These are phyloP conservation scores for Trifolium subterraneum DNA, from an alignment of 306 rosid genomes.

Conservation along the genomic window DNA sequence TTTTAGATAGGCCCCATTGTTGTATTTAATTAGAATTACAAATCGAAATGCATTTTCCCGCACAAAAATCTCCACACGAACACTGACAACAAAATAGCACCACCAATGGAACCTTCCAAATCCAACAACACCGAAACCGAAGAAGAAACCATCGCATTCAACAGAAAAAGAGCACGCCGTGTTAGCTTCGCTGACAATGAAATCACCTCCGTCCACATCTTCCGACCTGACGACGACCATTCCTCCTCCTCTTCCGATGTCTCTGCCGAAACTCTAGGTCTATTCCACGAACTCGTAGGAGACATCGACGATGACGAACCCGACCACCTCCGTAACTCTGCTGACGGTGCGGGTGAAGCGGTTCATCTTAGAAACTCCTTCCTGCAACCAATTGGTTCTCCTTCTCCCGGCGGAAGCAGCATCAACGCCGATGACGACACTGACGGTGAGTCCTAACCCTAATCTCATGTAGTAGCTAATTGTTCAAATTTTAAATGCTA, in stretches of 20 bases:
- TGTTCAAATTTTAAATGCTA: too few relatives aligned
- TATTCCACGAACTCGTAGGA: constrained; percentile 64
- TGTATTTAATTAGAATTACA: too few relatives aligned
- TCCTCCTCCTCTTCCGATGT: constrained; percentile 59
- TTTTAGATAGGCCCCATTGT: too few relatives aligned
- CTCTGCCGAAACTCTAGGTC: constrained; percentile 55
- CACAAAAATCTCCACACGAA: too few relatives aligned
- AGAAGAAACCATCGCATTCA: constrained; percentile 54
- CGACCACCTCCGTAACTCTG: neutral
- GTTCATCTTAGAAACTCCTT: constrained; percentile 41
- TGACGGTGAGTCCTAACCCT: constrained; percentile 24
- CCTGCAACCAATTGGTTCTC: constrained; percentile 46
- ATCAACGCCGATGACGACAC: constrained; percentile 37
- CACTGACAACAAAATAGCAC: neutral
- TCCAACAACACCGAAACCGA: constrained; percentile 62
- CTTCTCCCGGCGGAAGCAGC: constrained; percentile 52
- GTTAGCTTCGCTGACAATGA: constrained; percentile 97
- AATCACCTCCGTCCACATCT: constrained; percentile 89
- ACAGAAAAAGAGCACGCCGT: constrained; percentile 74
- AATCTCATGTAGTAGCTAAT: too few relatives aligned
- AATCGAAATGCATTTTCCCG: too few relatives aligned
- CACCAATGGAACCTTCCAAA: constrained; percentile 58
- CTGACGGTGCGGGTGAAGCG: neutral
- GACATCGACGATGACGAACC: constrained; percentile 61
- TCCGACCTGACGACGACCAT: constrained; percentile 75